Percentiles rank a stretch among this genome's conserved stretches.
Evolutionary conservation across 1,139 yeast species (phyloP).

Genomic region (Pichia sp.): DNA sequence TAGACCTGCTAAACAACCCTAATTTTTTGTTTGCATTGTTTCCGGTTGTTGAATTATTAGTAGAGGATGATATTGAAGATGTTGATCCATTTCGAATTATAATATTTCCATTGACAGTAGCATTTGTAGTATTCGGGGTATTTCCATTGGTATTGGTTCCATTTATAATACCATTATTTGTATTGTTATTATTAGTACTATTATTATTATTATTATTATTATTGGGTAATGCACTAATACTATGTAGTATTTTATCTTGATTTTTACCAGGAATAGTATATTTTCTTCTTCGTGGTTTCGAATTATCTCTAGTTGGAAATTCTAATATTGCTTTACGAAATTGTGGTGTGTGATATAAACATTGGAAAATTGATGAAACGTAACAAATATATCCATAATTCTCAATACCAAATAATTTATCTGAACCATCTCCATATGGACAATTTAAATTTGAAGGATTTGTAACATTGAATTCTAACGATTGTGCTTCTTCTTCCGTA

Average conservation of each 20-base stretch:
- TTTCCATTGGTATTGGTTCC: background rate
- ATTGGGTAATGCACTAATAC: conserved; percentile 3
- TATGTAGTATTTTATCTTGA: conserved; percentile 38
- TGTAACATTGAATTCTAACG: background rate
- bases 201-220: background rate
- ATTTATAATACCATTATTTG: background rate
- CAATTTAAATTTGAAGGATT: conserved; percentile 15
- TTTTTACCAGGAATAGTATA: conserved; percentile 31
- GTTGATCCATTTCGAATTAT: background rate
- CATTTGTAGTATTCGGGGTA: no score
- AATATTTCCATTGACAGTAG: background rate
- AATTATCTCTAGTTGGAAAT: conserved; percentile 32
- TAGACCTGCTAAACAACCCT: conserved; percentile 5
- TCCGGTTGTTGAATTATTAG: background rate
- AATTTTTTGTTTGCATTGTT: conserved; percentile 1
- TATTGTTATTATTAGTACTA: background rate
- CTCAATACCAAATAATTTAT: conserved; percentile 86
- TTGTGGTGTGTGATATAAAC: conserved; percentile 66
- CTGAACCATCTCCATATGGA: conserved; percentile 58
- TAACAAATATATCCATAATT: conserved; percentile 95
- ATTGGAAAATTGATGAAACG: conserved; percentile 86
- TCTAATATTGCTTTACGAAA: conserved; percentile 57
- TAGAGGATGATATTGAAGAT: background rate
- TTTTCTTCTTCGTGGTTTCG: conserved; percentile 32
- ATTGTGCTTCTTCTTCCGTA: conserved; percentile 12